Evolutionary conservation across 106 monocot species (phyloP), one percentile per base, ranked within the genome.

Genomic region (Phalaenopsis aphrodite): DNA sequence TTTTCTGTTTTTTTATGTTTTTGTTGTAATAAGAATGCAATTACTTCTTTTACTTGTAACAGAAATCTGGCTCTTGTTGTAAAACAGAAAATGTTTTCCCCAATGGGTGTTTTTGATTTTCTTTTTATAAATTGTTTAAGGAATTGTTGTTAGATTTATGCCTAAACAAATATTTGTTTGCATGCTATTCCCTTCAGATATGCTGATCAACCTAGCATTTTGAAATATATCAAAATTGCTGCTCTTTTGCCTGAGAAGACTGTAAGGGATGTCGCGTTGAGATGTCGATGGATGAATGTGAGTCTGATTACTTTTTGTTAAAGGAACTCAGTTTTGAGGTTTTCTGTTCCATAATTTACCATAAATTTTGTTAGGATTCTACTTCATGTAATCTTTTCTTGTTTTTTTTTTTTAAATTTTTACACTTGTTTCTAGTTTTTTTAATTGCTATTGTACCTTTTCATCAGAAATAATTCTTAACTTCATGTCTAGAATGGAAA

Each of bases 211-310:
- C 81, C 87, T 2, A 82, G 71, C 68, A 82, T 92, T 43, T 79
- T 84, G 82, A 91, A 86, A 83, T 95, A 95, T 73, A 81, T 89
- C 71, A 92, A 90, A 84, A 92, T 92, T 82, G 92, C 95, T 55
- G 85, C 90, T 9, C 82, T 76, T 49, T 45, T 95, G 56, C 80
- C 75, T 14, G 79, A 86, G 68, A 95, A 95, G 85, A 89, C 88
- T 68, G 90, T 92, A 16, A 84, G 95, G 69, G 95, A 95, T 84
- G 92, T 95, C 42, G 95, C 87, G 36, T 85, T 90, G 76, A 86
- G 92, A 79, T 95, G 92, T 72, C 85, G 81, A 7, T 95, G 95
- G 95, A 84, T 92, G 87, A 86, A 21, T 41, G 95, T 95, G 75
- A 87, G 95, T 85, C 75, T 77, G 55, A 58, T 24, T 41, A 38